Evolutionary conservation across 371 early-diverging fungal genomes (phyloP), one percentile per base, ranked within the genome.

Genomic region (Actinomortierella ambigua): DNA sequence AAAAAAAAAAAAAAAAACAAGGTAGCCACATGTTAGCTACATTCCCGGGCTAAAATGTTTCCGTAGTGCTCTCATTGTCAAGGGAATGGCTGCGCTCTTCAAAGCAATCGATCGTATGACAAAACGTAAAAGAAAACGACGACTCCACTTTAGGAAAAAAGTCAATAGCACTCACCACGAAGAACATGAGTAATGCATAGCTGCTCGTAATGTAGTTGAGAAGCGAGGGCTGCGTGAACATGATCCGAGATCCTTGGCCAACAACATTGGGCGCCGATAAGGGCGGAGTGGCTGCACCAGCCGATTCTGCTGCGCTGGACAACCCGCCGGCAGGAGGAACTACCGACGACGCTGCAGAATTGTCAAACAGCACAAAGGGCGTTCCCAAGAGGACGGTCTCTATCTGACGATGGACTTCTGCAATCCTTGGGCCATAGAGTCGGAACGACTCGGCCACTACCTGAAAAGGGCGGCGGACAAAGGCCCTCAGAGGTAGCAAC

Each of bases 401-500:
- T 41, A 75, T 56, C 11, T 34, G 34, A 34, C 34, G 34, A 34
- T 18, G 65, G 61, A 29, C 47, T 64, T 39, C 65, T 68, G 29
- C 62, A 57, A 42, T 68, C 65, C 48, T 48, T 18, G 75, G 75
- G 52, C 67, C 49, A 52, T 75, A 57, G 39, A 57, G 61, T 27
- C 75, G 75, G 53, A 75, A 64, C 29, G 61, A 53, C 18, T 68
- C 68, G 55, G 75, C 55, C 24, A 58, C 62, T 51, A 64, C 60
- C 49, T 61, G 75, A 50, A 75, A 75, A 50, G 75, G 75, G 7
- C 61, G 63, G 49, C 68, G 75, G 46, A 75, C 61, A 40, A 68
- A 75, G 42, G 61, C 65, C 13, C 75, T 68, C 47, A 75, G 41
- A 39, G 75, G 75, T 28, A 75, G 56, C 64, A 75, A 68, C 34